These are phyloP conservation scores for Nicotiana attenuata DNA, from an alignment of 257 asterid species.

Conservation along the genomic window DNA sequence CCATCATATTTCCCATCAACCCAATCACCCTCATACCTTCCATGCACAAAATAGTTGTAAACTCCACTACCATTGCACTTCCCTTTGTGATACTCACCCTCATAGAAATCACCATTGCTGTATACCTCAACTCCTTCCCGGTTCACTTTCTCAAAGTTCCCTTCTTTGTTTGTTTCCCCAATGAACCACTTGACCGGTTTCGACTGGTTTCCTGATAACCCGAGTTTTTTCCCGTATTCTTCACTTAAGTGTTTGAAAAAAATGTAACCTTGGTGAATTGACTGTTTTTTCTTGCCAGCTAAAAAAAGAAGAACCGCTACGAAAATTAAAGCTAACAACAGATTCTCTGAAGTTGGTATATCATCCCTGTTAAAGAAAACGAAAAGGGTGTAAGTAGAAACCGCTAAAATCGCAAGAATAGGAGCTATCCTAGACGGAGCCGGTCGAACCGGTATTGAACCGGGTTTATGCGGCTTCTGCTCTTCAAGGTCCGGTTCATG, in stretches of 20 bases:
- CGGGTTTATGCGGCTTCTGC: conserved; percentile 79
- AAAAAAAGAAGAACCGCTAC: conserved; percentile 53
- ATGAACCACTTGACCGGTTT: conserved; percentile 82
- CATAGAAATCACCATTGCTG: conserved; percentile 42
- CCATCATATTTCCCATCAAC: conserved; percentile 30
- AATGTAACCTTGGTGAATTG: conserved; percentile 31
- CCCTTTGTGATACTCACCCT: conserved; percentile 43
- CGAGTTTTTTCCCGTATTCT: conserved; percentile 28
- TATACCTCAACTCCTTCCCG: conserved; percentile 46
- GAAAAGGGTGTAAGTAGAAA: conserved; percentile 51
- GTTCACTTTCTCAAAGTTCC: neutral
- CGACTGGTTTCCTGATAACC: conserved; percentile 37
- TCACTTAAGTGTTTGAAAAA: conserved; percentile 33
- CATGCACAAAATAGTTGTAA: conserved; percentile 32
- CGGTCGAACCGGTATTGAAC: conserved; percentile 3
- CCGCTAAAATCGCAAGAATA: conserved; percentile 32
- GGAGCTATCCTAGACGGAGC: conserved; percentile 29
- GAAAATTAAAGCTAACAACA: conserved; percentile 49
- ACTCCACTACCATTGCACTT: conserved; percentile 44
- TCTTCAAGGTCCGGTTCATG: conserved; percentile 68
- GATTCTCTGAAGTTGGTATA: conserved; percentile 54
- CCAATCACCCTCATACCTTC: conserved; percentile 71
- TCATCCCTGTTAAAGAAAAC: conserved; percentile 42
- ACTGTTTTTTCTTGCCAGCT: conserved; percentile 38
- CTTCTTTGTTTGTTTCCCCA: conserved; percentile 45